phyloP scores from a whole-genome alignment of 306 rosid genomes.

The Spatholobus suberectus region DNA sequence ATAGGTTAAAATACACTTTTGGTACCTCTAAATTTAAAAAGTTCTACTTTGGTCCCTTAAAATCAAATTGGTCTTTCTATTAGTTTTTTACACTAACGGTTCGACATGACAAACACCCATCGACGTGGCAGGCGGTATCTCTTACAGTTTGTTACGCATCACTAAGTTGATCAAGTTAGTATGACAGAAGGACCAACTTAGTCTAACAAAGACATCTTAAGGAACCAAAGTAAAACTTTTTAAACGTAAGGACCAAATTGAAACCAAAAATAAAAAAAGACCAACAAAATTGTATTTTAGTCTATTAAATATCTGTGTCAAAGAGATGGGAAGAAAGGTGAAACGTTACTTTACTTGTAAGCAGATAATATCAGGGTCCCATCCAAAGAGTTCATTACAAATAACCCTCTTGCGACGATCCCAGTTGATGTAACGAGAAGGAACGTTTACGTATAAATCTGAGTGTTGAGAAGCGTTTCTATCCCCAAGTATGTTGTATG shows the following conservation, averaged over 20 bases:
- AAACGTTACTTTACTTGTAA: constrained; percentile 67
- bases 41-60: too few species aligned
- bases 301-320: too few species aligned
- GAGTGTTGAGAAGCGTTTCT: constrained; percentile 71
- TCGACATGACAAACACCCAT: too few species aligned
- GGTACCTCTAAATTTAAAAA: too few species aligned
- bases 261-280: too few species aligned
- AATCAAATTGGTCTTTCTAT: too few species aligned
- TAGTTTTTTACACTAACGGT: too few species aligned
- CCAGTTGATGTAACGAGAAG: constrained; percentile 70
- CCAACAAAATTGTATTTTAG: not conserved
- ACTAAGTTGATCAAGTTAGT: not conserved
- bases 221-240: not conserved
- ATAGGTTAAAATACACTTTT: not conserved
- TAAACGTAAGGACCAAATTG: not conserved
- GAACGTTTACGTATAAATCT: constrained; percentile 74
- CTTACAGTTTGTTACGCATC: not conserved
- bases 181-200: too few species aligned
- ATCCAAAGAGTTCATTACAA: constrained; percentile 65
- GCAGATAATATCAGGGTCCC: constrained; percentile 77
- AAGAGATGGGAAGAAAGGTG: not conserved
- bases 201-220: not conserved
- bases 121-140: too few species aligned
- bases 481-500: constrained; percentile 79
- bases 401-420: constrained; percentile 63